Evolutionary conservation across 2,329 filamentous ascomycete genomes (phyloP).

Genomic region (Diplodia sapinea): DNA sequence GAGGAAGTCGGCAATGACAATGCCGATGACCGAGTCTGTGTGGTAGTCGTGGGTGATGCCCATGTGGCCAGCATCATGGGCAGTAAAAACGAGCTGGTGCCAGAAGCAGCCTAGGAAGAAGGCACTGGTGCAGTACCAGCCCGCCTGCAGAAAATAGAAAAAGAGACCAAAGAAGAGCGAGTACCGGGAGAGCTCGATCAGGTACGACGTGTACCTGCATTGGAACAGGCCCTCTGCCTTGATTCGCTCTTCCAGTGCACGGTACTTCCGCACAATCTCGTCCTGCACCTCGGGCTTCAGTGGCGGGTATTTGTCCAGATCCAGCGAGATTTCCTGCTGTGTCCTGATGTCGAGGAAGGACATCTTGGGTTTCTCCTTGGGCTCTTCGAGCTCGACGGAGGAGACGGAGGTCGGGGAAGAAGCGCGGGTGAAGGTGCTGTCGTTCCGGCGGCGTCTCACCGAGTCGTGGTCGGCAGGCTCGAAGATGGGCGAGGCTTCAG

Average conservation of each 20-base stretch:
- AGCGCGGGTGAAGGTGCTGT: slow-evolving; percentile 45
- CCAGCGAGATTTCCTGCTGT: slow-evolving; percentile 74
- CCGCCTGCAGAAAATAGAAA: slow-evolving; percentile 54
- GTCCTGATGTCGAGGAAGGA: slow-evolving; percentile 76
- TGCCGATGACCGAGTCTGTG: slow-evolving; percentile 82
- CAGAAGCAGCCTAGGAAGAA: slow-evolving; percentile 81
- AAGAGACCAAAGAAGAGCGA: slow-evolving; percentile 67
- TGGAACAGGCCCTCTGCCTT: slow-evolving; percentile 77
- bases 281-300: slow-evolving; percentile 76
- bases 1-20: slow-evolving; percentile 85
- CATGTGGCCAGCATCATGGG: slow-evolving; percentile 96
- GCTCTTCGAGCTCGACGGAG: slow-evolving; percentile 52
- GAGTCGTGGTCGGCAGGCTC: slow-evolving; percentile 52
- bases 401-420: slow-evolving; percentile 68
- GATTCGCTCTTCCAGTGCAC: slow-evolving; percentile 74
- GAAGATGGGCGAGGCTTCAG: slow-evolving; percentile 65
- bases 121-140: slow-evolving; percentile 65
- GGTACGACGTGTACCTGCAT: slow-evolving; percentile 83
- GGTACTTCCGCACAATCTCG: slow-evolving; percentile 79
- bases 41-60: slow-evolving; percentile 93
- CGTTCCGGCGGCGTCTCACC: slow-evolving; percentile 47
- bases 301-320: slow-evolving; percentile 79
- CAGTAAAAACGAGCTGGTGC: slow-evolving; percentile 94
- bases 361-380: slow-evolving; percentile 49
- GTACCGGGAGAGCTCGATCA: slow-evolving; percentile 76